Evolutionary conservation across 257 asterid genomes (phyloP), one percentile per base, ranked within the genome.

Genomic region (Solanum medicagineum): DNA sequence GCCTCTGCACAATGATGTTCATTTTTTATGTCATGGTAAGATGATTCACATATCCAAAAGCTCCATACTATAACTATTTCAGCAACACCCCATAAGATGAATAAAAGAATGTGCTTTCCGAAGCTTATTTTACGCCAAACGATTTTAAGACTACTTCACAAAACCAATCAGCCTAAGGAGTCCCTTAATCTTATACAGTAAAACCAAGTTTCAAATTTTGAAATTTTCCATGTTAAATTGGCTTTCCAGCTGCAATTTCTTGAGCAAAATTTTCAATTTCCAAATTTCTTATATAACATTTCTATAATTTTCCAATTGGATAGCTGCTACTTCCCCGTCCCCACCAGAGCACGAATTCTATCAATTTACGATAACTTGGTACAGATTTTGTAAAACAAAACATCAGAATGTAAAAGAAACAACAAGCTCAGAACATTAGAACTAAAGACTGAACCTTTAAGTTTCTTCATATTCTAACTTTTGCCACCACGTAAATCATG

Each of bases 1-100:
- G 90, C 83, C 71, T 87, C 98, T 91, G 90, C 87, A 88, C 19
- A 81, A 84, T 74, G 87, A n/a, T 55, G 81, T 22, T 51, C 57
- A 77, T 2, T 77, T 75, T 74, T 49, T 51, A 29, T 26, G 26
- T 47, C 82, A 22, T 15, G 62, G 82, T 14, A 75, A 75, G 82
- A 75, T 75, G 0, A 75, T 2, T 74, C 82, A 49, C 45, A 75
- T 16, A 2, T 47, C 24, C 56, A 12, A 14, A 24, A 49, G 45
- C 6, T 16, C 2, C 26, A 0, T 24, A 1, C 83, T 77, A 51
- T 16, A 51, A 77, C 59, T 1, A 26, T 0, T 77, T 51, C 83
- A 51, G 42, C 6, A 77, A 51, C 83, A 24, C 14, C 26, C 0
- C 24, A 51, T 10, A 51, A 51, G 47, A 20, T n/a, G 80, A 42